A percentile compares a stretch with the other conserved stretches of the same genome.
These are phyloP conservation scores for Endotrypanum monterogeii DNA, from an alignment of 208 protist species.

Conservation along the genomic window DNA sequence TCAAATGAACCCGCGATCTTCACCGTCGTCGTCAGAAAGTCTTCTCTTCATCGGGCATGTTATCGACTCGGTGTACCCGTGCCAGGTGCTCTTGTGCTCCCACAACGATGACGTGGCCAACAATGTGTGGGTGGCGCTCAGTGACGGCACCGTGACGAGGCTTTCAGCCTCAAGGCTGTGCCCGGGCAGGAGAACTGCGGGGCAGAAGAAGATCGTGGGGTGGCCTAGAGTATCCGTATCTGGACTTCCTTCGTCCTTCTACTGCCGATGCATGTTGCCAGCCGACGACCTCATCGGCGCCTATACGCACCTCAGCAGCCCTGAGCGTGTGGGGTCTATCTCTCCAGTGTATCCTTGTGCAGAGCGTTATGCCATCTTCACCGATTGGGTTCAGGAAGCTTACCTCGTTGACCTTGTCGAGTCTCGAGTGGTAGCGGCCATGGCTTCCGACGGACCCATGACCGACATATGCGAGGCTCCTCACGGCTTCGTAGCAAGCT, in stretches of 20 bases:
- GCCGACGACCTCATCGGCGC: slow-evolving; percentile 26
- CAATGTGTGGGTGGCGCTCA: slow-evolving; percentile 25
- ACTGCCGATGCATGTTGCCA: slow-evolving; percentile 22
- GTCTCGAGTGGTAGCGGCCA: slow-evolving; percentile 41
- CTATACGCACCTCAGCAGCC: neutral
- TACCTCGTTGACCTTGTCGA: slow-evolving; percentile 67
- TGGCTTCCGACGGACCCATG: slow-evolving; percentile 56
- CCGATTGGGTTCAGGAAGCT: slow-evolving; percentile 53
- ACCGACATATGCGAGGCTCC: slow-evolving; percentile 53
- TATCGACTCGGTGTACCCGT: slow-evolving; percentile 14
- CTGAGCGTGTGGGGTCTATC: neutral
- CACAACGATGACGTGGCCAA: slow-evolving; percentile 28
- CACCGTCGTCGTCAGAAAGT: slow-evolving; percentile 8
- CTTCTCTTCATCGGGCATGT: slow-evolving; percentile 30
- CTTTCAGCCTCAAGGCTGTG: slow-evolving; percentile 18
- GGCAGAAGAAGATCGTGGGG: slow-evolving; percentile 3
- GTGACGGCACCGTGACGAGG: slow-evolving; percentile 19
- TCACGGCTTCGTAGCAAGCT: slow-evolving; percentile 38
- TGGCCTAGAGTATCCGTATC: slow-evolving; percentile 18
- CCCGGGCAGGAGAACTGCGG: neutral
- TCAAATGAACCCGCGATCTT: slow-evolving; percentile 20
- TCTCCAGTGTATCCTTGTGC: slow-evolving; percentile 30
- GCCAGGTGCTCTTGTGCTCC: slow-evolving; percentile 31
- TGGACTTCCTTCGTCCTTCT: slow-evolving; percentile 22
- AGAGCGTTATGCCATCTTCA: slow-evolving; percentile 54